phyloP scores from a whole-genome alignment of 1,139 yeast species.

The Saccharomycopsis phalli region DNA sequence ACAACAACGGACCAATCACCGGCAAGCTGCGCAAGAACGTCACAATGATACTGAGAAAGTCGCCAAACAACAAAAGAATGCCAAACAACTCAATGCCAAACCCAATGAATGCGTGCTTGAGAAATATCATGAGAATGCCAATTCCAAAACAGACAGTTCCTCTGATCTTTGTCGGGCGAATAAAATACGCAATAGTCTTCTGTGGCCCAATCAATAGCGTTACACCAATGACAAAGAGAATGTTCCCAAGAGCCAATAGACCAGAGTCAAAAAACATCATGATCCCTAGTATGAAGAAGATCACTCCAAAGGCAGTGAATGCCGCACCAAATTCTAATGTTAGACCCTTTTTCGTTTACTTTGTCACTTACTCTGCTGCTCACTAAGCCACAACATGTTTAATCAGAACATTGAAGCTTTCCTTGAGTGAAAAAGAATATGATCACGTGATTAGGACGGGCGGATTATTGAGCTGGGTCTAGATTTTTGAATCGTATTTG shows the following conservation, averaged over 20 bases:
- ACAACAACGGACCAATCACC: constrained; percentile 73
- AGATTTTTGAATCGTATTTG: no score
- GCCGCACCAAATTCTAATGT: constrained; percentile 81
- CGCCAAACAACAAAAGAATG: constrained; percentile 82
- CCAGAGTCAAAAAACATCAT: constrained; percentile 85
- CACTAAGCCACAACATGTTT: constrained; percentile 67
- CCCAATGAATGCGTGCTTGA: constrained; percentile 76
- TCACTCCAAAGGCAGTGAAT: constrained; percentile 78
- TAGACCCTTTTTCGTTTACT: constrained; percentile 7
- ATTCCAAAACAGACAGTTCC: constrained; percentile 72
- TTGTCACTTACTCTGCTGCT: constrained; percentile 49
- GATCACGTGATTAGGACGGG: no score
- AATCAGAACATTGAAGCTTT: no score
- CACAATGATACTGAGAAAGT: constrained; percentile 83
- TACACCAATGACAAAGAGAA: constrained; percentile 70
- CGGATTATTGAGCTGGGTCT: no score
- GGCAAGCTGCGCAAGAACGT: constrained; percentile 86
- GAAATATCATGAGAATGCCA: constrained; percentile 58
- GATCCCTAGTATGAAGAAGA: constrained; percentile 75
- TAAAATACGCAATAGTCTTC: constrained; percentile 73
- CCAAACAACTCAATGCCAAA: constrained; percentile 81
- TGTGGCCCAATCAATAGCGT: constrained; percentile 81
- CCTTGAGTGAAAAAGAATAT: no score
- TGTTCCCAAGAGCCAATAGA: constrained; percentile 80
- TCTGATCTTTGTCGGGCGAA: constrained; percentile 77